phyloP scores from a whole-genome alignment of 2,329 filamentous ascomycete genomes.

The Fusarium clavum region DNA sequence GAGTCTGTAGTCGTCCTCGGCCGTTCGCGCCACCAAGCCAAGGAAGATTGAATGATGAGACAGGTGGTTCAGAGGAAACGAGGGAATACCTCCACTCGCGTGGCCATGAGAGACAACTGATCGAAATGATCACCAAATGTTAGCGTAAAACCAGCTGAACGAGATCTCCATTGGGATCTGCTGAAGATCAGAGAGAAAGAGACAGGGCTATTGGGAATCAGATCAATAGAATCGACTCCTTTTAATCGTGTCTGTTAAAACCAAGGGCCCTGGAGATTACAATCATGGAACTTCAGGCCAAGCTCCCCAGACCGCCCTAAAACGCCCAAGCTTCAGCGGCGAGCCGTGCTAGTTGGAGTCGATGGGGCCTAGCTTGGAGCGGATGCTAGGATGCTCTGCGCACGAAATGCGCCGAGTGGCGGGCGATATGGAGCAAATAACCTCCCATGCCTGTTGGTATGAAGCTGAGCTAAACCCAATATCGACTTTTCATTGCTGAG shows the following conservation, averaged over 20 bases:
- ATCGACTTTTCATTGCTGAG: constrained; percentile 29
- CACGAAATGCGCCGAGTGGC: constrained; percentile 42
- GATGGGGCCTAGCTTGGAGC: constrained; percentile 26
- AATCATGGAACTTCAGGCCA: constrained; percentile 11
- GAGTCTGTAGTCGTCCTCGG: constrained; percentile 14
- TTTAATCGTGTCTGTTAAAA: constrained; percentile 32
- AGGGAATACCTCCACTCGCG: constrained; percentile 13
- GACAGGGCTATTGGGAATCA: constrained; percentile 7
- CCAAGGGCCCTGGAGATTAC: constrained; percentile 37
- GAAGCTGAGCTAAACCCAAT: constrained; percentile 41
- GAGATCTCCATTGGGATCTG: constrained; percentile 31
- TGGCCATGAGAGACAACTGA: constrained; percentile 16
- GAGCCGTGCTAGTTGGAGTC: constrained; percentile 25
- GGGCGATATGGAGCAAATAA: constrained; percentile 36
- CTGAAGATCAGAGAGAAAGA: constrained; percentile 16
- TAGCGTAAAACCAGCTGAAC: neutral
- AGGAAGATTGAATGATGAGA: constrained; percentile 6
- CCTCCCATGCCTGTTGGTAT: constrained; percentile 29
- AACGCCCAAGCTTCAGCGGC: constrained; percentile 36
- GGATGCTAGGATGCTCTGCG: constrained; percentile 29
- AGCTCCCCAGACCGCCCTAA: constrained; percentile 23
- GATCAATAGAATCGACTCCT: constrained; percentile 26
- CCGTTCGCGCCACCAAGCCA: constrained; percentile 39
- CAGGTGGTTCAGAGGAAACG: constrained; percentile 22
- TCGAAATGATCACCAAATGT: neutral